A percentile compares a stretch with the other conserved stretches of the same genome.
Evolutionary conservation across 768 basidiomycete species (phyloP).

Genomic region (Pleurotus sapidus): DNA sequence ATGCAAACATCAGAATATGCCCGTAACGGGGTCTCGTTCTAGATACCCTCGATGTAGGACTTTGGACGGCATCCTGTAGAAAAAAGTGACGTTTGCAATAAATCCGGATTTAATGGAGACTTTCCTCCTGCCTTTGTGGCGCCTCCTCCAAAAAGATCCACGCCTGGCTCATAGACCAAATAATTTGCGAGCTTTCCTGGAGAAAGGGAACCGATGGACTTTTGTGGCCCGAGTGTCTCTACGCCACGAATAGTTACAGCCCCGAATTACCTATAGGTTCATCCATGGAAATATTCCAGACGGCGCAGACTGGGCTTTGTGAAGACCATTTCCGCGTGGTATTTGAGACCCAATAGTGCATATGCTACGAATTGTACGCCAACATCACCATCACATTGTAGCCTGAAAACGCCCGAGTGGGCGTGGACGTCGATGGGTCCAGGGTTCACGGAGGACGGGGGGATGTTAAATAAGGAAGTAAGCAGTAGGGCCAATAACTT

Average conservation of each 20-base stretch:
- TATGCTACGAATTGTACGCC: conserved; percentile 63
- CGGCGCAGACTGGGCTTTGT: conserved; percentile 56
- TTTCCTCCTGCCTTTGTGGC: conserved; percentile 52
- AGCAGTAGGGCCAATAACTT: not conserved
- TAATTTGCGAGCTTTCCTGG: conserved; percentile 71
- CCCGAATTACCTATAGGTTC: conserved; percentile 49
- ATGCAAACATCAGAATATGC: not conserved
- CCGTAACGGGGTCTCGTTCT: not conserved
- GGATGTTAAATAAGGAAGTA: conserved; percentile 37
- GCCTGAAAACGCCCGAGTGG: conserved; percentile 59
- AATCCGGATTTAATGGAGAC: conserved; percentile 55
- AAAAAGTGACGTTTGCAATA: too few species aligned
- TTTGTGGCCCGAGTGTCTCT: conserved; percentile 58
- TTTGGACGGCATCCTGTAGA: too few species aligned
- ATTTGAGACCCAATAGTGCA: conserved; percentile 58
- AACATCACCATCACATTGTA: conserved; percentile 75
- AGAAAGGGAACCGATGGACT: conserved; percentile 61
- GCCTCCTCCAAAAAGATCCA: conserved; percentile 54
- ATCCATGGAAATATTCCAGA: not conserved
- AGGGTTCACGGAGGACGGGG: too few species aligned
- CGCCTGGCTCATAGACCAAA: conserved; percentile 57
- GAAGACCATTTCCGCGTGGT: conserved; percentile 74
- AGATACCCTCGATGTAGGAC: too few species aligned
- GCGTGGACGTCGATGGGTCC: too few species aligned
- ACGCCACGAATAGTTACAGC: conserved; percentile 70